Evolutionary conservation across 805 yeast genomes (phyloP), one percentile per base, ranked within the genome.

Genomic region (Teunomyces atbi): DNA sequence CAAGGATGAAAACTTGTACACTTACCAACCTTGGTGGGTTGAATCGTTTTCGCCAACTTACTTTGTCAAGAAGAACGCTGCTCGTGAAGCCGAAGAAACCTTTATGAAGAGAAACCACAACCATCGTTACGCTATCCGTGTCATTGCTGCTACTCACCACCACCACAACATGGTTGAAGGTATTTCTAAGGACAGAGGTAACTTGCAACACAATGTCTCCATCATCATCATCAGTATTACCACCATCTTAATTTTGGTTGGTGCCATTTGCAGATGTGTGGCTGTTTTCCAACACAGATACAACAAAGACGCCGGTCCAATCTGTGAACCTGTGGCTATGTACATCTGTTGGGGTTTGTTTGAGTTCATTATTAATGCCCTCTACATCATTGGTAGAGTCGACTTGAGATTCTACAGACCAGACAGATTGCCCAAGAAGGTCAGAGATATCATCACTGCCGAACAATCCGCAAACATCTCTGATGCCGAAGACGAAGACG

Each of bases 401-500:
- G 94, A 86, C 61, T 71, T 86, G 57, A 75, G 94, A 62, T 86
- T 86, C 67, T 86, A 86, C 74, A 81, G 87, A 64, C 92, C 94
- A 13, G 91, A 85, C 62, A 65, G 62, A 39, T 66, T 79, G 48
- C 76, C 73, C 11, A 56, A 58, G 36, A 64, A 60, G 42, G 73
- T 71, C 44, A 59, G 74, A 51, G 54, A 62, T 13, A 71, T 71
- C 45, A 61, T 71, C 33, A 71, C 77, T 3, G 76, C 76, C 3
- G 73, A 71, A 46, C 76, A 69, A 49, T 61, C 73, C 3, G 42
- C 27, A 11, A 29, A 23, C 15, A 34, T 39, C n/a, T 42, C 49
- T 16, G 49, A 46, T 6, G 37, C 29, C 7, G 48, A 45, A 32
- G 45, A 42, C n/a, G 48, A 45, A 21, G 30, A 37, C 6, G 41